Conservation (phyloP, 2,329 filamentous ascomycete genomes). For the Beauveria scarabaeidicola region DNA sequence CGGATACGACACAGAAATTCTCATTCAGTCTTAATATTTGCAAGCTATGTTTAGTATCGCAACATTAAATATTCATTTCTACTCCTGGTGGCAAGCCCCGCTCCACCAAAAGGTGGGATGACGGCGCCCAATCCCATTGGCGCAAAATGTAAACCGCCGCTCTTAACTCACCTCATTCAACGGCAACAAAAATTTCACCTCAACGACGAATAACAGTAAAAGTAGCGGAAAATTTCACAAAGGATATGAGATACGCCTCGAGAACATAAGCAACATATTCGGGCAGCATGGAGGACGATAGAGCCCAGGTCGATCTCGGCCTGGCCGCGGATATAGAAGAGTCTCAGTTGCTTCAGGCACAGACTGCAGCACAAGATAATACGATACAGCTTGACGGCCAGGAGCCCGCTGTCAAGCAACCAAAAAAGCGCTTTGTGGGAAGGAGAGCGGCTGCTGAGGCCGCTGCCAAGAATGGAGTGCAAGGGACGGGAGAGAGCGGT, state of each 20-base stretch:
- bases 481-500: constrained; percentile 21
- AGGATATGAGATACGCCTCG: not conserved
- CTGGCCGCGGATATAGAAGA: constrained; percentile 58
- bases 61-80: not conserved
- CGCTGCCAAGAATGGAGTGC: constrained; percentile 31
- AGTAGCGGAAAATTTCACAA: not conserved
- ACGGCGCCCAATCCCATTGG: constrained; percentile 9
- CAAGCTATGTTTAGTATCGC: not conserved
- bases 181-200: not conserved
- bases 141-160: constrained; percentile 10
- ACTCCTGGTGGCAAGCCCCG: not conserved
- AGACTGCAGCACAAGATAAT: constrained; percentile 20
- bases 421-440: constrained; percentile 88
- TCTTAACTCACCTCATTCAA: constrained; percentile 3
- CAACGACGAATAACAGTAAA: not conserved
- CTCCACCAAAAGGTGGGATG: constrained; percentile 5
- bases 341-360: constrained; percentile 29
- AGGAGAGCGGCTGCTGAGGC: constrained; percentile 62
- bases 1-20: too few species aligned
- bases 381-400: constrained; percentile 19
- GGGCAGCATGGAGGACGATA: constrained; percentile 63
- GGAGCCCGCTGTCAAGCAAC: constrained; percentile 53
- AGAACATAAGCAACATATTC: not conserved
- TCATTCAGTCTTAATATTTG: not conserved
- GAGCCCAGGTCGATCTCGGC: constrained; percentile 61